Percentiles rank a stretch among this genome's conserved stretches.
Evolutionary conservation across 495 filamentous ascomycete genomes (phyloP).

Genomic region (Penicillium odoratum): DNA sequence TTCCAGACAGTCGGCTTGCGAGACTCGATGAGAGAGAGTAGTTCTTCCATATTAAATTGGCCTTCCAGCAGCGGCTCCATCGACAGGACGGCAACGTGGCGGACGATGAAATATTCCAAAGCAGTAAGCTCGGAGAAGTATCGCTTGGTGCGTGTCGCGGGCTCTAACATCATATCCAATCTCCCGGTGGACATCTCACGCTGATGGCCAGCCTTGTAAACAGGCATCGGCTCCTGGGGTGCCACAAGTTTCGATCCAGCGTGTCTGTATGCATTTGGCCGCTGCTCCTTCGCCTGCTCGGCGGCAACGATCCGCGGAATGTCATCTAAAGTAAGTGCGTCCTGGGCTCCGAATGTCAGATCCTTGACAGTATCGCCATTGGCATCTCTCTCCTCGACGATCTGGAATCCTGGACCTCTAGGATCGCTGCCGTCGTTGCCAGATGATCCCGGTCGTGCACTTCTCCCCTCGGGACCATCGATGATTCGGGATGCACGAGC

Average conservation of each 20-base stretch:
- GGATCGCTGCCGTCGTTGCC: conserved; percentile 62
- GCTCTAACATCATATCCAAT: conserved; percentile 40
- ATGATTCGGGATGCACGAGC: conserved; percentile 90
- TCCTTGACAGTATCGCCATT: conserved; percentile 72
- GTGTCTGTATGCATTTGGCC: conserved; percentile 78
- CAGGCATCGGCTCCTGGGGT: conserved; percentile 61
- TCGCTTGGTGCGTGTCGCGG: conserved; percentile 56
- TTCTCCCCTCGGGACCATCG: conserved; percentile 81
- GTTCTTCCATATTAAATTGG: conserved; percentile 88
- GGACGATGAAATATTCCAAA: conserved; percentile 94
- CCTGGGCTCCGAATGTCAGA: conserved; percentile 82
- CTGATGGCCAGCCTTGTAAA: conserved; percentile 72
- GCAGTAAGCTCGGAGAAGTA: conserved; percentile 97
- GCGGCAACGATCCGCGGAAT: conserved; percentile 97
- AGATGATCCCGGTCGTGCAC: conserved; percentile 75
- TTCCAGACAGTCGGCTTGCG: conserved; percentile 95
- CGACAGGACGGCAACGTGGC: conserved; percentile 89
- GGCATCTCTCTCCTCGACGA: conserved; percentile 81
- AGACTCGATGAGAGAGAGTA: conserved; percentile 92
- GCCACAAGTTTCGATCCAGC: conserved; percentile 72
- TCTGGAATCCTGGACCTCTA: conserved; percentile 65
- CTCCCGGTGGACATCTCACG: conserved; percentile 72
- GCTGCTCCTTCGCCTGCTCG: conserved; percentile 90
- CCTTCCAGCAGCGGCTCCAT: conserved; percentile 93
- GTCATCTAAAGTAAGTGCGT: conserved; percentile 91